Evolutionary conservation across 2,329 filamentous ascomycete genomes (phyloP).

Genomic region (Colletotrichum brevisporum): DNA sequence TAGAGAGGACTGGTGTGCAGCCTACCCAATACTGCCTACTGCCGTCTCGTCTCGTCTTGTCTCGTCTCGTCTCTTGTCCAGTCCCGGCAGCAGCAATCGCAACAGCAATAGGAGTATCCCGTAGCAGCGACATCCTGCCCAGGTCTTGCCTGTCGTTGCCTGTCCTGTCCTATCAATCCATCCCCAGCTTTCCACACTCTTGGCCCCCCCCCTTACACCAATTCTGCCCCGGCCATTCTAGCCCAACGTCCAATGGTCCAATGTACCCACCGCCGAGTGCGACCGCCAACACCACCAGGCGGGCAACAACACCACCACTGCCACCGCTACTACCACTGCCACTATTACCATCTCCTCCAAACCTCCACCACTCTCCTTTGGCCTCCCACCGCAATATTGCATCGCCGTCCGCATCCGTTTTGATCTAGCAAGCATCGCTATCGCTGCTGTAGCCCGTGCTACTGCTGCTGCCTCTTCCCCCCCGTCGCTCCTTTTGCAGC

Average conservation of each 20-base stretch:
- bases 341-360: slow-evolving; percentile 4
- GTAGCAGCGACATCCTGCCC: slow-evolving; percentile 3
- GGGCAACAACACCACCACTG: background rate
- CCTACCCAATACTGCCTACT: too few species aligned
- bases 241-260: slow-evolving; percentile 7
- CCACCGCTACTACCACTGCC: slow-evolving; percentile 18
- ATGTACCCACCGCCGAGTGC: slow-evolving; percentile 12
- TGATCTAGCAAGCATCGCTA: slow-evolving; percentile 28
- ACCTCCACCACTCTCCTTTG: slow-evolving; percentile 11
- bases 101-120: background rate
- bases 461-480: background rate
- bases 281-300: background rate
- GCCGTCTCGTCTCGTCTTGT: slow-evolving; percentile 1
- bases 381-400: slow-evolving; percentile 30
- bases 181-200: slow-evolving; percentile 26
- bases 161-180: slow-evolving; percentile 26
- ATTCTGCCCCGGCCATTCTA: slow-evolving; percentile 23
- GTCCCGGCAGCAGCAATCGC: background rate
- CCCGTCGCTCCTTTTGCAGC: slow-evolving; percentile 35
- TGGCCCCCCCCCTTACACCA: slow-evolving; percentile 1
- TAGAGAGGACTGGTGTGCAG: too few species aligned
- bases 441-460: slow-evolving; percentile 20
- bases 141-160: background rate
- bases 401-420: slow-evolving; percentile 23
- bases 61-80: slow-evolving; percentile 23